A percentile compares a stretch with the other conserved stretches of the same genome.
phyloP scores from a whole-genome alignment of 441 rosid genomes.

The Pelargonium myrrhifolium region DNA sequence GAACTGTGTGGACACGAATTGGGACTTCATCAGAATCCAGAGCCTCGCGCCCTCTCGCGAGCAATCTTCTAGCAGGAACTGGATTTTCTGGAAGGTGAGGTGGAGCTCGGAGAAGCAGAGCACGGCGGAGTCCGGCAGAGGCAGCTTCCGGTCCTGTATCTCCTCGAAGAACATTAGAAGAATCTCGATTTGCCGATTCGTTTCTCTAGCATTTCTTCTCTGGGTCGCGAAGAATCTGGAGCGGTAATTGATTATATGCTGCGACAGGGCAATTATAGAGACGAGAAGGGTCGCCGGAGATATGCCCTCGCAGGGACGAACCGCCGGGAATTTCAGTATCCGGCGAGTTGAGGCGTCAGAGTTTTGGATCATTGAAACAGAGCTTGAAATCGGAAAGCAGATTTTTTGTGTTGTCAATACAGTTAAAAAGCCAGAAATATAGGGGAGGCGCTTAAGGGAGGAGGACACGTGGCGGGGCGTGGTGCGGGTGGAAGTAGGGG shows the following conservation, averaged over 20 bases:
- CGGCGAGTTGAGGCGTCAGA: constrained; percentile 36
- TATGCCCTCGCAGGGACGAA: constrained; percentile 52
- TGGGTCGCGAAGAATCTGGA: constrained; percentile 42
- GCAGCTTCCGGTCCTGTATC: constrained; percentile 23
- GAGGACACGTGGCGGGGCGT: not conserved
- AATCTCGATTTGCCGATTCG: constrained; percentile 41
- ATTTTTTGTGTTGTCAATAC: not conserved
- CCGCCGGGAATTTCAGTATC: constrained; percentile 58
- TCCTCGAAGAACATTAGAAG: constrained; percentile 55
- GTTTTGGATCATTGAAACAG: constrained; percentile 33
- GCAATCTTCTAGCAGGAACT: constrained; percentile 61
- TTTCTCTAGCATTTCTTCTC: constrained; percentile 37
- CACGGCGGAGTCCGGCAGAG: constrained; percentile 26
- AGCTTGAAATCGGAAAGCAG: not conserved
- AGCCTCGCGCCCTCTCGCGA: constrained; percentile 52
- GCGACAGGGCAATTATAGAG: constrained; percentile 43
- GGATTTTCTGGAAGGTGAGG: constrained; percentile 49
- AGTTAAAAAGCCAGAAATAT: not conserved
- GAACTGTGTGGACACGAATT: constrained; percentile 41
- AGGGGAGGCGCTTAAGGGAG: not conserved
- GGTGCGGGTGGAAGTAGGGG: constrained; percentile 1
- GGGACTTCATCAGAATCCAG: constrained; percentile 52
- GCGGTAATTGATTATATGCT: constrained; percentile 33
- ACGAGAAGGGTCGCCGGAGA: constrained; percentile 43
- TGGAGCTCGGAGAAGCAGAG: constrained; percentile 64